phyloP scores from a whole-genome alignment of 2,329 filamentous ascomycete genomes.

The Colletotrichum incanum region DNA sequence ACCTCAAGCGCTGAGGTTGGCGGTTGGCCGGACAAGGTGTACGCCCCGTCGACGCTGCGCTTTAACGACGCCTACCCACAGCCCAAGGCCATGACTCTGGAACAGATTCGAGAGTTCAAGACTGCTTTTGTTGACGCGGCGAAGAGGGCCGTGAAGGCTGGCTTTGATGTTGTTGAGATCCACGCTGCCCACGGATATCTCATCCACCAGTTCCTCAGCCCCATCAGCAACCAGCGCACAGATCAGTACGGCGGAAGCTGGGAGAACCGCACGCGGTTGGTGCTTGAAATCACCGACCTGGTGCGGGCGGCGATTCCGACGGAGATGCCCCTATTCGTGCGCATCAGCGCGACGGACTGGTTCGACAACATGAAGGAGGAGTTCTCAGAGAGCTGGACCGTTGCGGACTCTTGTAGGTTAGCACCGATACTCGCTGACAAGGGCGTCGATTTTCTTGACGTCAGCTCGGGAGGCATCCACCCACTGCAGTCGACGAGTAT shows the following conservation, averaged over 20 bases:
- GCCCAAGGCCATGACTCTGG: conserved; percentile 76
- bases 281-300: conserved; percentile 76
- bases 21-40: conserved; percentile 69
- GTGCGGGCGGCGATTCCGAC: conserved; percentile 75
- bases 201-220: conserved; percentile 78
- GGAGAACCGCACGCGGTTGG: conserved; percentile 80
- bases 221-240: conserved; percentile 78
- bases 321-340: conserved; percentile 79
- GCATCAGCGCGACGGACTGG: conserved; percentile 84
- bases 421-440: conserved; percentile 74
- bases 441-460: conserved; percentile 83
- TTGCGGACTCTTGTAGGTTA: conserved; percentile 75
- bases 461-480: conserved; percentile 79
- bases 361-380: conserved; percentile 72
- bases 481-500: conserved; percentile 66
- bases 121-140: conserved; percentile 69
- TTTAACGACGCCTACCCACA: conserved; percentile 72
- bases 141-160: conserved; percentile 72
- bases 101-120: conserved; percentile 78
- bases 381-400: conserved; percentile 75
- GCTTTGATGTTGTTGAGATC: conserved; percentile 80
- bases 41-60: conserved; percentile 62
- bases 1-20: conserved; percentile 63
- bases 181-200: conserved; percentile 88
- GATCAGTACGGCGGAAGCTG: conserved; percentile 79